Evolutionary conservation across 257 asterid species (phyloP).

Genomic region (Penstemon eatonii): DNA sequence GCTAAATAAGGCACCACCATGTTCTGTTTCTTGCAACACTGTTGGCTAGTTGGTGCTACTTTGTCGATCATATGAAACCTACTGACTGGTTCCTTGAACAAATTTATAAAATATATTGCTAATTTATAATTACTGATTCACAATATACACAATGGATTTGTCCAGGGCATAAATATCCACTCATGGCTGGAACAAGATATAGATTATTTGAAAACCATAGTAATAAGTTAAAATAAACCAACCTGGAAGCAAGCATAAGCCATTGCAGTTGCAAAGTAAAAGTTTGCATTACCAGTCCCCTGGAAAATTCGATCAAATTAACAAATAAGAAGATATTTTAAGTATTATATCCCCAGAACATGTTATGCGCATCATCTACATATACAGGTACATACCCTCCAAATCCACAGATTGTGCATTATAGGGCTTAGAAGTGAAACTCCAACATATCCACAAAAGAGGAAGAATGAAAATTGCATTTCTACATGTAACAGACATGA

Average conservation of each 20-base stretch:
- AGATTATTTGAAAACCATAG: background rate
- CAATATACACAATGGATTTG: background rate
- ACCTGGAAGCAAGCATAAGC: slow-evolving; percentile 98
- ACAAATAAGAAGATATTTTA: slow-evolving; percentile 18
- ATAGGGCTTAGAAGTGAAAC: slow-evolving; percentile 91
- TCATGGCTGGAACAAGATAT: slow-evolving; percentile 12
- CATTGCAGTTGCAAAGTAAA: slow-evolving; percentile 92
- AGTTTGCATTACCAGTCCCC: slow-evolving; percentile 99
- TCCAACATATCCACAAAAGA: slow-evolving; percentile 89
- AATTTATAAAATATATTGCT: background rate
- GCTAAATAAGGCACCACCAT: background rate
- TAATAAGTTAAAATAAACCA: slow-evolving; percentile 12
- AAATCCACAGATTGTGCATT: slow-evolving; percentile 99
- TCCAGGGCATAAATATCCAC: background rate
- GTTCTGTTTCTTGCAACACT: background rate
- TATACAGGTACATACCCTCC: slow-evolving; percentile 71
- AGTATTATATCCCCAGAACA: slow-evolving; percentile 15
- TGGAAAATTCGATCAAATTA: slow-evolving; percentile 37
- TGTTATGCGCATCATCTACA: slow-evolving; percentile 18
- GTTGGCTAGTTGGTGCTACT: slow-evolving; percentile 11
- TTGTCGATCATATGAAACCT: background rate
- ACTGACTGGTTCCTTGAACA: background rate
- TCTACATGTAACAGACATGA: slow-evolving; percentile 47
- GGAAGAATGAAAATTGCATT: slow-evolving; percentile 88
- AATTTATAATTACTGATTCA: background rate